These are phyloP conservation scores for Globisporangium acanthophoron DNA, from an alignment of 352 stramenopile genomes.

Conservation along the genomic window DNA sequence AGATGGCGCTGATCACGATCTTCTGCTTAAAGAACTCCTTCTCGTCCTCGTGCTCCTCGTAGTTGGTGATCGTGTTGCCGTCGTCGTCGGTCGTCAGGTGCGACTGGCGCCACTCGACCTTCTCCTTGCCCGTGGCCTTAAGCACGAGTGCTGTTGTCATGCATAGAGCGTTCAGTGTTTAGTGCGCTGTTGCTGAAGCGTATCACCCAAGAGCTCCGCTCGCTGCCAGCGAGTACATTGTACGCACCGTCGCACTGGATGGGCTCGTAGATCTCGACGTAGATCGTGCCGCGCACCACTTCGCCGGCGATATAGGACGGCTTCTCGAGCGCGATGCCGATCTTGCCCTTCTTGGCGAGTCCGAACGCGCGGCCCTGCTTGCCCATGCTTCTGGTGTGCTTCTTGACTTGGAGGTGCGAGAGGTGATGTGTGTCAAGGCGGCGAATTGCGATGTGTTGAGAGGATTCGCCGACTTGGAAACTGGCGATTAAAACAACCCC, in stretches of 20 bases:
- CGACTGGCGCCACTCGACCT: conserved; percentile 44
- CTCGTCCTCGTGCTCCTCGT: conserved; percentile 24
- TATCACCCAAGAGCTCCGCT: no score
- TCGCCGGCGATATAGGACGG: conserved; percentile 56
- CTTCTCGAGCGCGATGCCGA: conserved; percentile 46
- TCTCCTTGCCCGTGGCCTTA: conserved; percentile 62
- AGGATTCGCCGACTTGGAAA: no score
- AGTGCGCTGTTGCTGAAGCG: no score
- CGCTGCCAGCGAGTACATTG: neutral
- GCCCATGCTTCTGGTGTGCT: conserved; percentile 30
- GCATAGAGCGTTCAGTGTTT: neutral
- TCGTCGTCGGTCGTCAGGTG: conserved; percentile 25
- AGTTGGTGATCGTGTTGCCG: conserved; percentile 19
- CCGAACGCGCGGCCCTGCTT: conserved; percentile 45
- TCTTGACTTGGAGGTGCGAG: neutral
- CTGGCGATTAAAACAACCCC: no score
- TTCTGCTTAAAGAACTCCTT: conserved; percentile 73
- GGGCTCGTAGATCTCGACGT: conserved; percentile 41
- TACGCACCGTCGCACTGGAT: conserved; percentile 59
- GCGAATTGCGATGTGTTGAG: no score
- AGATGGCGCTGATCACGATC: conserved; percentile 45
- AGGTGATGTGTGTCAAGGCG: neutral
- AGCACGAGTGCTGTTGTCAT: conserved; percentile 34
- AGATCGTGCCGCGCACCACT: conserved; percentile 47
- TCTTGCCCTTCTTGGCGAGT: conserved; percentile 58